These are phyloP conservation scores for Ogataea paradorogensis DNA, from an alignment of 805 yeast species.

Conservation along the genomic window DNA sequence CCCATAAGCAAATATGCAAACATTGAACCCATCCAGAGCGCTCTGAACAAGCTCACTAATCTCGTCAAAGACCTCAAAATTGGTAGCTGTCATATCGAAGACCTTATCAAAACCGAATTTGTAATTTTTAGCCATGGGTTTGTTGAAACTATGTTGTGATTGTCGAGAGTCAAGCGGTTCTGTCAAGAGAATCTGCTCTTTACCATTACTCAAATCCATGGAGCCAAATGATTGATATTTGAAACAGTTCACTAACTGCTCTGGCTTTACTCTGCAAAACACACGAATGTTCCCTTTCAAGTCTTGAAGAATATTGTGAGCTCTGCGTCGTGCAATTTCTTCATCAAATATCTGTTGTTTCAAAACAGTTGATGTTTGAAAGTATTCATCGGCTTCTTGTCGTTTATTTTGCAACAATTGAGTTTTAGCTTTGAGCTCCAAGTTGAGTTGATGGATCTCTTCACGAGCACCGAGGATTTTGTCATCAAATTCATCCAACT, in stretches of 20 bases:
- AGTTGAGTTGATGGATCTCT: conserved; percentile 10
- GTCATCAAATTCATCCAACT: conserved; percentile 9
- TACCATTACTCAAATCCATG: conserved; percentile 20
- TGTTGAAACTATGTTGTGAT: conserved; percentile 7
- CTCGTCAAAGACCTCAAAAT: conserved; percentile 73
- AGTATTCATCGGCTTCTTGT: conserved; percentile 11
- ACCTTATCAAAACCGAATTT: conserved; percentile 75
- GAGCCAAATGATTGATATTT: conserved; percentile 11
- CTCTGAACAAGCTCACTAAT: conserved; percentile 82
- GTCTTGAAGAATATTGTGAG: conserved; percentile 79
- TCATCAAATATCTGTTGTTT: conserved; percentile 30
- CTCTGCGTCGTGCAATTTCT: conserved; percentile 44
- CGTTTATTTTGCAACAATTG: conserved; percentile 25
- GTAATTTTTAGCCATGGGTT: conserved; percentile 23
- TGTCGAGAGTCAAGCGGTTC: conserved; percentile 16
- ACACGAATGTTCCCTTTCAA: conserved; percentile 91
- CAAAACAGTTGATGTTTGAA: conserved; percentile 3
- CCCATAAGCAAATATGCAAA: conserved; percentile 94
- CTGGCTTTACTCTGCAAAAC: conserved; percentile 80
- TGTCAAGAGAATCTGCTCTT: conserved; percentile 31
- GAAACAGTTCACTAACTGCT: conserved; percentile 25
- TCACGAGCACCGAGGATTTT: conserved; percentile 6
- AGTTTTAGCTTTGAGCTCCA: conserved; percentile 15
- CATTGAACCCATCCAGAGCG: conserved; percentile 85
- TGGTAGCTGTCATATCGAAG: conserved; percentile 53